Conservation (phyloP, 371 early-diverging fungal species). For the Haplosporangium sp. region DNA sequence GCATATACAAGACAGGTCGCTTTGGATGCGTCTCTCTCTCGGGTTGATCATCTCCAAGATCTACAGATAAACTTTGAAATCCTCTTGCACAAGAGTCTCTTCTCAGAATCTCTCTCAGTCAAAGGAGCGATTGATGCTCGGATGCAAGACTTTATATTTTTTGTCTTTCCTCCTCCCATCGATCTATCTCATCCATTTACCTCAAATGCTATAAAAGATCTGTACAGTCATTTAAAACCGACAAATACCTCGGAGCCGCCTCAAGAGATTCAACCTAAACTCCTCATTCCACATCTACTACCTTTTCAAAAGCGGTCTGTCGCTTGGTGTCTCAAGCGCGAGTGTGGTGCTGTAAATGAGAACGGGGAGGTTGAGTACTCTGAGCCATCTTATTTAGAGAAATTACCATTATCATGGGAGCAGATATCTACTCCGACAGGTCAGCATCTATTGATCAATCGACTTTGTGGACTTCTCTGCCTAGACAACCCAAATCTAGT, state of each 20-base stretch:
- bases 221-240: constrained; percentile 32
- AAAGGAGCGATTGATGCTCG: background rate
- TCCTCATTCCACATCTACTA: constrained; percentile 18
- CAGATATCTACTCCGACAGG: constrained; percentile 5
- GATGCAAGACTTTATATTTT: constrained; percentile 28
- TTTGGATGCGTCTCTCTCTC: background rate
- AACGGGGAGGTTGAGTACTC: constrained; percentile 22
- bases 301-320: constrained; percentile 38
- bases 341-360: constrained; percentile 21
- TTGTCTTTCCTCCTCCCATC: constrained; percentile 18
- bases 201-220: constrained; percentile 30
- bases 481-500: background rate
- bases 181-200: constrained; percentile 6
- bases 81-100: constrained; percentile 6
- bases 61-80: constrained; percentile 7
- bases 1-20: background rate
- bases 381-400: constrained; percentile 22
- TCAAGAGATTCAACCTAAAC: constrained; percentile 20
- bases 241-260: constrained; percentile 9
- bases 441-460: constrained; percentile 16
- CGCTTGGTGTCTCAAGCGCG: constrained; percentile 35
- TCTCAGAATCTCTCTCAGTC: constrained; percentile 5
- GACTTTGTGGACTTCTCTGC: constrained; percentile 22
- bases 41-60: background rate
- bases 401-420: constrained; percentile 42